phyloP scores from a whole-genome alignment of 2,329 filamentous ascomycete species.

The Microdochium nivale region DNA sequence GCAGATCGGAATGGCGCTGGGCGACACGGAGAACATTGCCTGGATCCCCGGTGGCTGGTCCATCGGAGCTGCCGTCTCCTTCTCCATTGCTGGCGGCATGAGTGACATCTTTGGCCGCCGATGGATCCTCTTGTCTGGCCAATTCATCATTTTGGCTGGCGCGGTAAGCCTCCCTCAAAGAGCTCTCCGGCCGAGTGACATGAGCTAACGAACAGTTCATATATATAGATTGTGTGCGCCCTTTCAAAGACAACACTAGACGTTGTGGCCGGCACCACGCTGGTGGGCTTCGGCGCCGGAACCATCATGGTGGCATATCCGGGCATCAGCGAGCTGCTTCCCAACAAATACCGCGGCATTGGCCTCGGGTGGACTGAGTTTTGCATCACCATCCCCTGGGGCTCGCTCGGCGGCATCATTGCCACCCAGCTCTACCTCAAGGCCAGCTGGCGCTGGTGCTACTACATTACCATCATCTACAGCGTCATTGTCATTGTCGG shows the following conservation, averaged over 20 bases:
- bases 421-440: conserved; percentile 17
- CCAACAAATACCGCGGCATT: conserved; percentile 21
- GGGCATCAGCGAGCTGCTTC: conserved; percentile 22
- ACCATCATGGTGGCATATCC: conserved; percentile 23
- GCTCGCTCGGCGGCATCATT: conserved; percentile 14
- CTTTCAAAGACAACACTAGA: conserved; percentile 13
- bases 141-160: conserved; percentile 7
- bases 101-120: conserved; percentile 14
- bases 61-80: conserved; percentile 8
- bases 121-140: conserved; percentile 8
- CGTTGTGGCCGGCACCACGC: conserved; percentile 18
- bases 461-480: conserved; percentile 17
- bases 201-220: too few species aligned
- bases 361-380: conserved; percentile 20
- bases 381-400: conserved; percentile 18
- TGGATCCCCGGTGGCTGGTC: conserved; percentile 13
- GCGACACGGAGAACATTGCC: conserved; percentile 10
- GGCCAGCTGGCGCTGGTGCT: conserved; percentile 19
- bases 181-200: background rate
- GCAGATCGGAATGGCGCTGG: conserved; percentile 11
- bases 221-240: conserved; percentile 13
- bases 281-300: conserved; percentile 22
- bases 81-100: conserved; percentile 14
- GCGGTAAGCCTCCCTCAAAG: conserved; percentile 1
- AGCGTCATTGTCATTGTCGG: conserved; percentile 13